Conservation (phyloP, 2,329 filamentous ascomycete species). For the Grosmannia clavigera region DNA sequence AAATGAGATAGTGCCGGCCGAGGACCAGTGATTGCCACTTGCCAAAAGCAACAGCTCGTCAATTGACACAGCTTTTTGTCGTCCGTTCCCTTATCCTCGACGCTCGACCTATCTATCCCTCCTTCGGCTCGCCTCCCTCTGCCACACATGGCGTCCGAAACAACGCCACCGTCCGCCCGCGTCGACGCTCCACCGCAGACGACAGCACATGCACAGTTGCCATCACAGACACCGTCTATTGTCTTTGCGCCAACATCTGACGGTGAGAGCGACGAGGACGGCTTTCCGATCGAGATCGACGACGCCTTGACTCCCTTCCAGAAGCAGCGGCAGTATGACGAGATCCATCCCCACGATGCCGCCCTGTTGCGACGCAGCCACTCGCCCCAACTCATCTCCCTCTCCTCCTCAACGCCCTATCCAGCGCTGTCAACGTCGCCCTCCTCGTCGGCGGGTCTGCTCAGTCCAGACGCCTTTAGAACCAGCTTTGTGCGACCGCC, state of each 20-base stretch:
- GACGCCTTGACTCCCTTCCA: neutral
- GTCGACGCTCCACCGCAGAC: neutral
- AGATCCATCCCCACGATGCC: constrained; percentile 8
- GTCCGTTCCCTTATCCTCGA: neutral
- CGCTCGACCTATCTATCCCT: neutral
- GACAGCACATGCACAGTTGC: too few species aligned
- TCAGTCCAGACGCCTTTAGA: neutral
- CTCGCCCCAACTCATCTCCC: neutral
- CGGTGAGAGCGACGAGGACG: neutral
- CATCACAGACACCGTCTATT: neutral
- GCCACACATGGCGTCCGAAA: constrained; percentile 1
- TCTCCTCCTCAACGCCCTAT: neutral
- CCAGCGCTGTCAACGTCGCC: neutral
- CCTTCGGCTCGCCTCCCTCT: neutral
- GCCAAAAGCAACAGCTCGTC: too few species aligned
- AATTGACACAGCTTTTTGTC: too few species aligned
- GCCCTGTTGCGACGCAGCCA: constrained; percentile 11
- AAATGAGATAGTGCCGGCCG: too few species aligned
- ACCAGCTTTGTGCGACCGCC: neutral
- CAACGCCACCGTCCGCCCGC: neutral
- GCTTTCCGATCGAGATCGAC: neutral
- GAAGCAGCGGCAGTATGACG: neutral
- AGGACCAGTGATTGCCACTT: too few species aligned
- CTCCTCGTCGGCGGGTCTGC: neutral
- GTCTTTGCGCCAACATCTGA: constrained; percentile 1